Evolutionary conservation across 306 rosid species (phyloP), one percentile per base, ranked within the genome.

Genomic region (Trifolium fragiferum): DNA sequence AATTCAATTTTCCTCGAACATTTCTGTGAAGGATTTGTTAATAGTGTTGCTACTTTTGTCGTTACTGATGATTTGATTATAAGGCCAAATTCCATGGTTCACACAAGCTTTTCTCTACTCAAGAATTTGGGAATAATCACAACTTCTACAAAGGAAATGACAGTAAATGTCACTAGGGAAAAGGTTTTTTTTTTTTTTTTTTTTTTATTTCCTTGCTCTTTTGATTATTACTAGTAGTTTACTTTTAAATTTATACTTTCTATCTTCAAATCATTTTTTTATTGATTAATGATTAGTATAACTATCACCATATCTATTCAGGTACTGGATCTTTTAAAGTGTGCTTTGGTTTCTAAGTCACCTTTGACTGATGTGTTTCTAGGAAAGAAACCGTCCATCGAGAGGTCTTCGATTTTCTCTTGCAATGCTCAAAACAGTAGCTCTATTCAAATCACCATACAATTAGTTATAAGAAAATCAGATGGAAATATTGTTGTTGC

Each of bases 401-500:
- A 3, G 16, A 46, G 18, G 0, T 13, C 1, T 11, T 3, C 3
- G 35, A 1, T 27, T 30, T 6, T 20, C 38, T 55, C 10, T 25
- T 7, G 33, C 20, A 7, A 12, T 37, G 10, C 1, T 37, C 16
- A 57, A 3, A 15, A 4, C n/a, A 32, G 11, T 4, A 14, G 9
- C 14, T 12, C 9, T 8, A 8, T 9, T 11, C 27, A 13, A 15
- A 15, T 75, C 5, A 20, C 6, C 2, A 44, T 75, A 9, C 53
- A 64, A 10, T 0, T 75, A 5, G 11, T 33, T 43, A 11, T 11
- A 3, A 38, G 55, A 65, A 51, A 75, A 65, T 75, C 79, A 38
- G 19, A 35, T 53, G 4, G 65, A 1, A 21, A 65, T n/a, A n/a
- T n/a, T n/a, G n/a, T n/a, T n/a, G n/a, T n/a, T n/a, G n/a, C n/a